Percentiles rank a stretch among this genome's conserved stretches.
These are phyloP conservation scores for Tardiomyces digboiensis DNA, from an alignment of 1,139 yeast species.

Conservation along the genomic window DNA sequence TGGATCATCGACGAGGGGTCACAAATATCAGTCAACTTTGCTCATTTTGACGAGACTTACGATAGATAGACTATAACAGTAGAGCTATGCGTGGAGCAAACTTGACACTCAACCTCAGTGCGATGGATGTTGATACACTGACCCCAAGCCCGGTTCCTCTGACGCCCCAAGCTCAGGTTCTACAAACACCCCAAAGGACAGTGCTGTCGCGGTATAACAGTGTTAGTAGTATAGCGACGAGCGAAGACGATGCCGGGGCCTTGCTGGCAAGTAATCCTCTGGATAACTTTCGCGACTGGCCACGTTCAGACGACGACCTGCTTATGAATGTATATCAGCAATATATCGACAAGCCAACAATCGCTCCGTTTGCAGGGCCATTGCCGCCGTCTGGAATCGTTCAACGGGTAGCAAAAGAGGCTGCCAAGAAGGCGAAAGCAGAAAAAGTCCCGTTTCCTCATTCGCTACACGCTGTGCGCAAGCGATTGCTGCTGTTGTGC, in stretches of 20 bases:
- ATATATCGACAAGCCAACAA: slow-evolving; percentile 21
- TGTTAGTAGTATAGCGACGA: slow-evolving; percentile 18
- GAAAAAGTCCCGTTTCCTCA: slow-evolving; percentile 24
- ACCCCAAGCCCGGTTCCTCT: not conserved
- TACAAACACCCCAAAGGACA: not conserved
- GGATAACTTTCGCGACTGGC: slow-evolving; percentile 15
- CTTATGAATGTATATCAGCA: slow-evolving; percentile 19
- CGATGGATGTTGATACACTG: not conserved
- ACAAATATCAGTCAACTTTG: too few relatives aligned
- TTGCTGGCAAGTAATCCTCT: slow-evolving; percentile 7
- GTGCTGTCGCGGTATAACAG: slow-evolving; percentile 4
- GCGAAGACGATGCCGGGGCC: slow-evolving; percentile 20
- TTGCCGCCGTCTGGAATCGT: slow-evolving; percentile 29
- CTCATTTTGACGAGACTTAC: too few relatives aligned
- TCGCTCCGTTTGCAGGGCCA: slow-evolving; percentile 28
- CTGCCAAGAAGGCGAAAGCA: slow-evolving; percentile 16
- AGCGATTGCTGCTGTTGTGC: slow-evolving; percentile 21
- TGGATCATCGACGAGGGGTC: too few relatives aligned
- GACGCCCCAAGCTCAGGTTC: not conserved
- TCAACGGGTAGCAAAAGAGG: slow-evolving; percentile 26
- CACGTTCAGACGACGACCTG: slow-evolving; percentile 21
- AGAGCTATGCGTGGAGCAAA: not conserved
- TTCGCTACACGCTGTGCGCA: slow-evolving; percentile 21
- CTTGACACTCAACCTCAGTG: not conserved
- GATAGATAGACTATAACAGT: not conserved